A percentile compares a stretch with the other conserved stretches of the same genome.
These are phyloP conservation scores for Babesia ovata DNA, from an alignment of 169 alveolate genomes.

Conservation along the genomic window DNA sequence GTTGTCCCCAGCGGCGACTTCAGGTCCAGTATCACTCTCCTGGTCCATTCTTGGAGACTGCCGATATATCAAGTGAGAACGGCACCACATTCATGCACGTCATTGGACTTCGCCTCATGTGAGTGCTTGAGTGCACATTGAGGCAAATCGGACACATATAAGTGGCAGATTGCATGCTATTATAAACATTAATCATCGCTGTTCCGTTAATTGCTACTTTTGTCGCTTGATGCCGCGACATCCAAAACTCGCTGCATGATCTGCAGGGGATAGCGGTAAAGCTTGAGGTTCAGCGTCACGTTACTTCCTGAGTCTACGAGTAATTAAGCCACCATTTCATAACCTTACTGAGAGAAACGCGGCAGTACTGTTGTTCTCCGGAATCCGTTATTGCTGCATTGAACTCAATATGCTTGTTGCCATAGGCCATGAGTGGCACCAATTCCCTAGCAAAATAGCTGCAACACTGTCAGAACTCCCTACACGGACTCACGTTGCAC, in stretches of 20 bases:
- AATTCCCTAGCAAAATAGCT: slow-evolving; percentile 41
- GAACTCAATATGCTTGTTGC: slow-evolving; percentile 46
- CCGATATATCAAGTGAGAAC: no score
- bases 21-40: no score
- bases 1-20: no score
- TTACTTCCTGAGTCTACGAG: slow-evolving; percentile 18
- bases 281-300: slow-evolving; percentile 31
- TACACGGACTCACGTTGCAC: slow-evolving; percentile 13
- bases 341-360: slow-evolving; percentile 4
- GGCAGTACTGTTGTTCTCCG: slow-evolving; percentile 2
- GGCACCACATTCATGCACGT: no score
- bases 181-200: background rate
- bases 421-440: slow-evolving; percentile 54
- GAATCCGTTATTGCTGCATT: background rate
- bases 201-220: background rate
- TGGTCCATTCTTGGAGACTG: no score
- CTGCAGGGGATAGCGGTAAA: slow-evolving; percentile 54
- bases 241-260: slow-evolving; percentile 45
- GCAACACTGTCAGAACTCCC: background rate
- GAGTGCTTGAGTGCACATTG: background rate
- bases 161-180: background rate
- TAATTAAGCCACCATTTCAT: background rate
- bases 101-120: background rate
- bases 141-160: background rate
- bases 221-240: background rate